Base-by-base conservation (phyloP, 208 protist species). In the Trypanosomatidae sp. region DNA sequence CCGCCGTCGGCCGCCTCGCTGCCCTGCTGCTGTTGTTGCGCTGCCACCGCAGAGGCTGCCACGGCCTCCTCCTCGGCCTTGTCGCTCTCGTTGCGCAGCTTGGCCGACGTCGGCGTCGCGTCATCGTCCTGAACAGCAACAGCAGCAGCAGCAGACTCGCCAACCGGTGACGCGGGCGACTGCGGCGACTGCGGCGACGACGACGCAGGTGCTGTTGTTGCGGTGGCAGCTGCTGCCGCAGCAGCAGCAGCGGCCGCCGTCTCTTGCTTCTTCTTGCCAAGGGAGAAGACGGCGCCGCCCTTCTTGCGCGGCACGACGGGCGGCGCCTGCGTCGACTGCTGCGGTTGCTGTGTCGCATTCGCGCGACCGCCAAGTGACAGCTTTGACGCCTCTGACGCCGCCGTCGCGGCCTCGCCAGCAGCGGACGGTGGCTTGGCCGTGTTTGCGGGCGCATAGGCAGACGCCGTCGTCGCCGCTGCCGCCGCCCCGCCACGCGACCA, bases 211-310 rank as follows among this genome's bases (percentile, higher is more conserved):
- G n/a, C n/a, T n/a, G n/a, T n/a, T n/a, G n/a, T n/a, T n/a, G n/a
- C n/a, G n/a, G n/a, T n/a, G n/a, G n/a, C n/a, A n/a, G n/a, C n/a
- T n/a, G n/a, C n/a, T n/a, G n/a, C n/a, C n/a, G n/a, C 52, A 13
- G 57, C 46, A 20, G 19, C 33, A 25, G 23, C 18, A 15, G 53
- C 52, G 39, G 71, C 61, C 50, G 45, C 42, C 42, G 66, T 66
- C 43, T 64, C 53, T 57, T 66, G 46, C 64, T 71, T 70, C 61
- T 78, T 84, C 57, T 79, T 86, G 20, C 81, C 67, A 2, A 90
- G 56, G 7, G 66, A 80, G 28, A 90, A 71, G 20, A 56, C 72
- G 6, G 58, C 67, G 13, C 71, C 80, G 44, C 56, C 70, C 61
- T 86, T 86, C 50, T 63, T 63, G 48, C 78, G 78, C 15, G 69